Conservation (phyloP, 306 rosid genomes). For the Cucurbita pepo region DNA sequence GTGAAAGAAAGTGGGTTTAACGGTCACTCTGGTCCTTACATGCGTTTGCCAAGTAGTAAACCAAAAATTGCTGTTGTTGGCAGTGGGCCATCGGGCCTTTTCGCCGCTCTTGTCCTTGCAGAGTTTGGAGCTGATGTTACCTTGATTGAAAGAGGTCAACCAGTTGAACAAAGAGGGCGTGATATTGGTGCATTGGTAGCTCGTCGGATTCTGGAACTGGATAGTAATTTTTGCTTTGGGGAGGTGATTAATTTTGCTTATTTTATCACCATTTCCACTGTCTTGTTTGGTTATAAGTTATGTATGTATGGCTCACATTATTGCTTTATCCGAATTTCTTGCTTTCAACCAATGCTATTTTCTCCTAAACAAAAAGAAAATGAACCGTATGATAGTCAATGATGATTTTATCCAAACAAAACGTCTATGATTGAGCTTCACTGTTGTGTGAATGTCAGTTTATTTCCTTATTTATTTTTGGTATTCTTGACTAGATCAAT, state of each 20-base stretch:
- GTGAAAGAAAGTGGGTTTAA: conserved; percentile 19
- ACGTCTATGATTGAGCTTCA: not conserved
- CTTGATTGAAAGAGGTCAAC: conserved; percentile 93
- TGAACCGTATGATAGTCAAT: not conserved
- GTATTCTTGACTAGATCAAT: not conserved
- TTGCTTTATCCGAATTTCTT: not conserved
- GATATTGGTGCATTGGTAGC: conserved; percentile 82
- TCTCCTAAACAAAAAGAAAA: not conserved
- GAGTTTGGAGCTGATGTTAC: conserved; percentile 89
- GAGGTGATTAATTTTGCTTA: conserved; percentile 50
- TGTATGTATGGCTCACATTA: not conserved
- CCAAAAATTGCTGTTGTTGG: conserved; percentile 82
- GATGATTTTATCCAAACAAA: not conserved
- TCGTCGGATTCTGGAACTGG: conserved; percentile 49
- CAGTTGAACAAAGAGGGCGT: conserved; percentile 88
- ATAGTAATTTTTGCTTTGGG: conserved; percentile 96
- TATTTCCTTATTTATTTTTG: not conserved
- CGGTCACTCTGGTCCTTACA: conserved; percentile 10
- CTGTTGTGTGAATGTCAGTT: not conserved
- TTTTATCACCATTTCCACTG: conserved; percentile 5
- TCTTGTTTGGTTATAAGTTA: conserved; percentile 1
- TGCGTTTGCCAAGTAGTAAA: conserved; percentile 16
- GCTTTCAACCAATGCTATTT: not conserved
- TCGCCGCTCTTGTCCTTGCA: conserved; percentile 81
- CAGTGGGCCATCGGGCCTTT: conserved; percentile 88